phyloP scores from a whole-genome alignment of 371 early-diverging fungal genomes.

The Dichotomocladium elegans region DNA sequence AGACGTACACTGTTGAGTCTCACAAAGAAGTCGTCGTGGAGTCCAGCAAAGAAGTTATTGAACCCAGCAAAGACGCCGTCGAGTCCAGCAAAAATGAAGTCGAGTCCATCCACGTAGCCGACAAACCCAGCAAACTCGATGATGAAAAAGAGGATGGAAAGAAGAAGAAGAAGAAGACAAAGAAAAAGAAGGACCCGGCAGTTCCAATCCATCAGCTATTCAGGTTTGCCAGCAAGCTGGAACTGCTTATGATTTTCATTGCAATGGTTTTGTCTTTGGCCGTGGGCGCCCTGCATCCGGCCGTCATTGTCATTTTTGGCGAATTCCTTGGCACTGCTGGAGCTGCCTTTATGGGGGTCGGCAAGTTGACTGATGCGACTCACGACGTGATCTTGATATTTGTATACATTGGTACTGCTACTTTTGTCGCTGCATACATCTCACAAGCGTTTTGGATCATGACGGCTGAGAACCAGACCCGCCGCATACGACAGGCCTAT shows the following conservation, averaged over 20 bases:
- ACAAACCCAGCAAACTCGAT: background rate
- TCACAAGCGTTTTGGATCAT: slow-evolving; percentile 39
- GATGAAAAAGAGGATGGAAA: slow-evolving; percentile 6
- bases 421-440: slow-evolving; percentile 29
- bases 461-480: slow-evolving; percentile 30
- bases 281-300: slow-evolving; percentile 41
- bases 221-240: slow-evolving; percentile 29
- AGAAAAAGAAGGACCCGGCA: slow-evolving; percentile 31
- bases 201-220: slow-evolving; percentile 29
- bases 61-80: too few relatives aligned
- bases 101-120: background rate
- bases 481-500: slow-evolving; percentile 45
- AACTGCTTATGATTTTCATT: slow-evolving; percentile 19
- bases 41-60: too few relatives aligned
- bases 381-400: slow-evolving; percentile 31
- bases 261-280: slow-evolving; percentile 22
- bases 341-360: slow-evolving; percentile 8
- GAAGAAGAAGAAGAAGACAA: slow-evolving; percentile 30
- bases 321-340: slow-evolving; percentile 26
- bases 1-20: too few relatives aligned
- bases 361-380: slow-evolving; percentile 3
- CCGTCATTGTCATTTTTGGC: slow-evolving; percentile 40
- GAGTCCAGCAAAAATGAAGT: background rate
- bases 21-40: too few relatives aligned
- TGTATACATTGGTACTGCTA: slow-evolving; percentile 45